A percentile compares a stretch with the other conserved stretches of the same genome.
Conservation (phyloP, 805 yeast species). For the Komagataella kurtzmanii region DNA sequence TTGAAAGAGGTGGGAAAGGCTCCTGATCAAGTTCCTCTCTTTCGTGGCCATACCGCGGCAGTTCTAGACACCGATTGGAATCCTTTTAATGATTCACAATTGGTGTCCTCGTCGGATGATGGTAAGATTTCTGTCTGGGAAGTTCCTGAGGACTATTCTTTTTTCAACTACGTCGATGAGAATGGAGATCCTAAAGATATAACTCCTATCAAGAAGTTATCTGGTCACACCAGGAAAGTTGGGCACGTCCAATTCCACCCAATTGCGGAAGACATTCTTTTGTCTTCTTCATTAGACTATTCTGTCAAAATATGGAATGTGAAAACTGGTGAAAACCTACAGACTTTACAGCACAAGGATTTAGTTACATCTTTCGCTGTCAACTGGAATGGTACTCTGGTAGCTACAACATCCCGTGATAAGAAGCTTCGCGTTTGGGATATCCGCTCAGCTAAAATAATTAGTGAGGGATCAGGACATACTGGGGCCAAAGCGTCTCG, state of each 20-base stretch:
- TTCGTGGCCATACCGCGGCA: conserved; percentile 91
- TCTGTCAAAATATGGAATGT: conserved; percentile 87
- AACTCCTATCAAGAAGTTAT: conserved; percentile 51
- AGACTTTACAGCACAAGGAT: conserved; percentile 77
- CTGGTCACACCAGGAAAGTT: conserved; percentile 89
- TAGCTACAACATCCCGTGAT: conserved; percentile 88
- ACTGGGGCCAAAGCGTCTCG: conserved; percentile 86
- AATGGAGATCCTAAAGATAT: conserved; percentile 47
- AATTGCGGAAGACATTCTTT: conserved; percentile 71
- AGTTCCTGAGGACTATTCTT: conserved; percentile 72
- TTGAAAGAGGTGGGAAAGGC: conserved; percentile 77
- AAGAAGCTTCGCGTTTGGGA: conserved; percentile 89
- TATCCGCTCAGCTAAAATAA: conserved; percentile 54
- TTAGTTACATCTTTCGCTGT: conserved; percentile 87
- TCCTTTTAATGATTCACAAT: conserved; percentile 68
- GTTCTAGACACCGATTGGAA: conserved; percentile 93
- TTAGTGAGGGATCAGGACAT: conserved; percentile 83
- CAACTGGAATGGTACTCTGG: conserved; percentile 75
- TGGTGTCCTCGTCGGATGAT: conserved; percentile 75
- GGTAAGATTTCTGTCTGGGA: conserved; percentile 77
- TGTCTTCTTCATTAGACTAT: conserved; percentile 84
- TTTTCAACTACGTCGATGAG: conserved; percentile 40
- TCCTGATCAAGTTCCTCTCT: conserved; percentile 86
- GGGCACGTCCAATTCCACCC: conserved; percentile 91
- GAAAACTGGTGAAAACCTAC: conserved; percentile 54